These are phyloP conservation scores for Pseudocercospora crystallina DNA, from an alignment of 2,329 filamentous ascomycete species.

Conservation along the genomic window DNA sequence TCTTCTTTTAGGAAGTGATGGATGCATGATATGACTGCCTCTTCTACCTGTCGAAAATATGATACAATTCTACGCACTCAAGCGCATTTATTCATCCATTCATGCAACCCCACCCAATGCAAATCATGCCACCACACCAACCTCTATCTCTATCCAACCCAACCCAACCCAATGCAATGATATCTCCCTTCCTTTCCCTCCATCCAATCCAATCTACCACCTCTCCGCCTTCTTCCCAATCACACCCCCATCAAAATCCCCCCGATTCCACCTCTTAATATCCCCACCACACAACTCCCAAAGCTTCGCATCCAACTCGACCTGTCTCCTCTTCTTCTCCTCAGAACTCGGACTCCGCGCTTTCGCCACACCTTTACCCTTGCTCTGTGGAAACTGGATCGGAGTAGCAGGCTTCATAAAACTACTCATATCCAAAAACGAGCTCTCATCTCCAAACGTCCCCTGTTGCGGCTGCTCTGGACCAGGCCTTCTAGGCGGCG, in stretches of 20 bases:
- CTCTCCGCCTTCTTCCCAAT: constrained; percentile 32
- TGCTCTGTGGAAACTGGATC: neutral
- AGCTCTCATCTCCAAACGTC: no score
- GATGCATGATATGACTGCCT: no score
- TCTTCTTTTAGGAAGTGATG: no score
- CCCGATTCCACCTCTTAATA: constrained; percentile 36
- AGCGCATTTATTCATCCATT: no score
- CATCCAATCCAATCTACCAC: constrained; percentile 29
- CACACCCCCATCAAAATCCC: constrained; percentile 34
- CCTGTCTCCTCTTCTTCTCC: constrained; percentile 17
- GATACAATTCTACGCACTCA: no score
- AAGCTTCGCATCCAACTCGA: constrained; percentile 27
- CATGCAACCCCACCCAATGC: neutral
- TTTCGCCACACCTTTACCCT: neutral
- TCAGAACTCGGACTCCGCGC: neutral
- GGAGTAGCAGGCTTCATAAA: constrained; percentile 11
- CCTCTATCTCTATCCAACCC: neutral
- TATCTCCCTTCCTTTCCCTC: no score
- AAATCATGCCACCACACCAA: neutral
- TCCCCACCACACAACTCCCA: constrained; percentile 35
- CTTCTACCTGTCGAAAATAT: no score
- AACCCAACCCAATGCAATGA: no score
- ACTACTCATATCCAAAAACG: constrained; percentile 5
- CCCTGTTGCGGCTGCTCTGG: neutral
- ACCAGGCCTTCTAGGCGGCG: constrained; percentile 2